Base-by-base conservation (phyloP, 345 rosid genomes). In the Cochlearia excelsa region DNA sequence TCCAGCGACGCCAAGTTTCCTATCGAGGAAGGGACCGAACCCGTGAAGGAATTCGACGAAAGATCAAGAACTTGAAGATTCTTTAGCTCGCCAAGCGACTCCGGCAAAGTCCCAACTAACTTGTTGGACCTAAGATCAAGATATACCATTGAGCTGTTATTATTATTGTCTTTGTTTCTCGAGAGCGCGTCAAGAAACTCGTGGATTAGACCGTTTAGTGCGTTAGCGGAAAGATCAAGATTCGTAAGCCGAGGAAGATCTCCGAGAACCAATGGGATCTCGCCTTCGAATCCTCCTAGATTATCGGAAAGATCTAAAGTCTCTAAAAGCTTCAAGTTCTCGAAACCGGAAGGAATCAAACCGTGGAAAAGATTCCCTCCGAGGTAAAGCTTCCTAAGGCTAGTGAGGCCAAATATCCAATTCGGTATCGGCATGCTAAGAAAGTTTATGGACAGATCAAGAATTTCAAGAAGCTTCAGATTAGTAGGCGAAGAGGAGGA, bases 401-500 rank as follows among this genome's bases (percentile, higher is more conserved):
- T 57, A 47, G 84, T 79, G 64, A 80, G 81, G 57, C 74, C 76
- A 69, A 74, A 84, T 26, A 81, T 44, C 85, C 84, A 82, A 1
- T 10, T 52, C 30, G 86, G 84, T 4, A 82, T 49, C 0, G 54
- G 37, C 10, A 82, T 59, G 58, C 44, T 80, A 46, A 82, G 80
- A 54, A 76, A 74, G 68, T 75, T 79, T 45, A 70, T 77, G 4
- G 81, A 79, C 51, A 82, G 44, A 66, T 81, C 84, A 70, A 85
- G 83, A 66, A 80, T 74, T 52, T 59, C 66, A 47, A 84, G 81
- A 5, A 72, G 71, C n/a, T 78, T 80, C 50, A 84, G 73, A 51
- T 74, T 75, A 4, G 74, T 9, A n/a, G 72, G 55, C 0, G 72
- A 69, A 29, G 68, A 26, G 23, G 23, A 16, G 23, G 23, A 16